phyloP scores from a whole-genome alignment of 352 stramenopile genomes.

The Globisporangium spiculum region DNA sequence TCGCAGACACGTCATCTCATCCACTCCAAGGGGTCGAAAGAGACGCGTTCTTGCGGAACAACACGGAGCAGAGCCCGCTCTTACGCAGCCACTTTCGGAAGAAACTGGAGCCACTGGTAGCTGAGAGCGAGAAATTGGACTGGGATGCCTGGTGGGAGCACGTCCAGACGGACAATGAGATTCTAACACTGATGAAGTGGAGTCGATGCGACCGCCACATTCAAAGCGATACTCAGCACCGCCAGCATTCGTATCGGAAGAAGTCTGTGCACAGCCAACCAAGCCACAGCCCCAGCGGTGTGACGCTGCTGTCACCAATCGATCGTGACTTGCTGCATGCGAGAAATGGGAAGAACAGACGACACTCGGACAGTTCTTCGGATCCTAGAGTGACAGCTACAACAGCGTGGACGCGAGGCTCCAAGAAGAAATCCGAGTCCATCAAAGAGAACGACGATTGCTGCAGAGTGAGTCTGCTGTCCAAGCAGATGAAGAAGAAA shows the following conservation, averaged over 20 bases:
- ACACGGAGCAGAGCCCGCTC: conserved; percentile 34
- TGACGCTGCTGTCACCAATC: not conserved
- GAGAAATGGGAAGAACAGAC: conserved; percentile 7
- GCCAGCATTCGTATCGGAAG: not conserved
- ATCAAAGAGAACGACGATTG: conserved; percentile 18
- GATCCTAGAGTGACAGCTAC: not conserved
- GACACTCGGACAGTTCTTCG: not conserved
- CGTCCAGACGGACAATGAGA: conserved; percentile 29
- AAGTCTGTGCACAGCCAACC: conserved; percentile 5
- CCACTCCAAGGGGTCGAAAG: conserved; percentile 9
- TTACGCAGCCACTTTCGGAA: conserved; percentile 44
- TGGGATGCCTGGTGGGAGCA: conserved; percentile 38
- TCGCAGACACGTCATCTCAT: conserved; percentile 13
- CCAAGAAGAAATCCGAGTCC: conserved; percentile 6
- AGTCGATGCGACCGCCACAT: conserved; percentile 9
- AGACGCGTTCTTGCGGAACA: conserved; percentile 12
- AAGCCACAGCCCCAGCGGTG: not conserved
- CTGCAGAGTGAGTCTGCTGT: conserved; percentile 39
- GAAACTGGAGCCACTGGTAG: conserved; percentile 34
- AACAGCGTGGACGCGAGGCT: not conserved
- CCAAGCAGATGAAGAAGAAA: conserved; percentile 46
- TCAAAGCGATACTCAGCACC: not conserved
- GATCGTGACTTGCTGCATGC: not conserved
- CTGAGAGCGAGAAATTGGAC: conserved; percentile 23
- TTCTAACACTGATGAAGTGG: conserved; percentile 38